A percentile compares a stretch with the other conserved stretches of the same genome.
Conservation (phyloP, 768 basidiomycete genomes). For the Macrolepiota fuliginosa region DNA sequence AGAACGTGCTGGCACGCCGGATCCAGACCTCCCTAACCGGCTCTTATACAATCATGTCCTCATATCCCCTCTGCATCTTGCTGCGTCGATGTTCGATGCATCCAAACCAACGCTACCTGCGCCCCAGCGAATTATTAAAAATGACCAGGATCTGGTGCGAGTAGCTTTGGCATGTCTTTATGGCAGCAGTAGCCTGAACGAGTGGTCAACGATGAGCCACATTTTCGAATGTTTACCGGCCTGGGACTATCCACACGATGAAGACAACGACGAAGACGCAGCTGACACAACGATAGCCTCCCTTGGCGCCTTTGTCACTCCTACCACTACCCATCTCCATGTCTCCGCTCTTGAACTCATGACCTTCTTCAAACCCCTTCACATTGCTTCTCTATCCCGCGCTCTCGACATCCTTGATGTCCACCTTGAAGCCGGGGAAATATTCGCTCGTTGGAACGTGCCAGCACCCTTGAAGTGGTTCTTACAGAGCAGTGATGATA, state of each 20-base stretch:
- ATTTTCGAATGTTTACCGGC: slow-evolving; percentile 97
- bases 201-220: slow-evolving; percentile 83
- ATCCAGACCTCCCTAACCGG: slow-evolving; percentile 61
- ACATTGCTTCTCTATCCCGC: slow-evolving; percentile 69
- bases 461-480: slow-evolving; percentile 89
- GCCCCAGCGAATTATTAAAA: slow-evolving; percentile 69
- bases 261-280: slow-evolving; percentile 65
- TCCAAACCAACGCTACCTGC: slow-evolving; percentile 85
- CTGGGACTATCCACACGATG: slow-evolving; percentile 65
- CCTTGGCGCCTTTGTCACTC: slow-evolving; percentile 75
- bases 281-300: slow-evolving; percentile 82
- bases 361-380: slow-evolving; percentile 80
- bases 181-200: slow-evolving; percentile 65
- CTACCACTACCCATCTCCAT: slow-evolving; percentile 57
- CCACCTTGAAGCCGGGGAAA: slow-evolving; percentile 92
- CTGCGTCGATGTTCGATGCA: slow-evolving; percentile 79
- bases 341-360: slow-evolving; percentile 70
- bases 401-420: slow-evolving; percentile 91
- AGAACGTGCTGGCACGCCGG: slow-evolving; percentile 75
- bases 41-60: slow-evolving; percentile 74
- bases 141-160: slow-evolving; percentile 82
- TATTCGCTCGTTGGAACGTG: slow-evolving; percentile 84
- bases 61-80: slow-evolving; percentile 60
- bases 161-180: slow-evolving; percentile 89
- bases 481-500: slow-evolving; percentile 68